Evolutionary conservation across 2,329 filamentous ascomycete species (phyloP), one percentile per base, ranked within the genome.

Genomic region (Talaromyces sp.): DNA sequence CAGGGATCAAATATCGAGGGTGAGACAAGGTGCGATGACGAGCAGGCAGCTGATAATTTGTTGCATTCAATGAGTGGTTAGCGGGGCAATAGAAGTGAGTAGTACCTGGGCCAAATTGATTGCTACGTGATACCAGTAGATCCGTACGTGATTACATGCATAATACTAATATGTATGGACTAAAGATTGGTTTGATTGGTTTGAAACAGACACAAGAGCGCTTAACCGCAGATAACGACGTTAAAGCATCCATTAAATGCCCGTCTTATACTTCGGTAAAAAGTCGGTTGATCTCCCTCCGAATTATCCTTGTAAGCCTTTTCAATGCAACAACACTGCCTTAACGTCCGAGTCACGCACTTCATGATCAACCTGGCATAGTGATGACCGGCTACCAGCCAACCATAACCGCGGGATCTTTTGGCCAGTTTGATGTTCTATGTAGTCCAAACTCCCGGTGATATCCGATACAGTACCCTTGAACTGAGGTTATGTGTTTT

Each of bases 91-190:
- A 56, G 10, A 38, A 22, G 31, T 8, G 17, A 29, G 29, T 29
- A 19, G 51, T 17, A 19, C 22, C 11, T 25, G 11, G 13, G 25
- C 25, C 13, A 34, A 34, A 31, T 19, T 31, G 27, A 31, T 54
- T 54, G 49, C 27, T 34, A 34, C 10, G 51, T 54, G 51, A 54
- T 54, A 54, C n/a, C 29, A 54, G 51, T 54, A 54, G 51, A 54
- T 54, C 29, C 25, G 27, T n/a, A 10, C 36, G 51, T 54, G 51
- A 54, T 56, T 38, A 17, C 31, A 25, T 56, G 53, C 31, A 56
- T 56, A 22, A 36, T 25, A 38, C n/a, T 11, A 22, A 38, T 11
- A 7, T 36, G 11, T 25, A 38, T 17, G 5, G 31, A 36, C 5
- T 22, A 53, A 31, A 22, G 5, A 34, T 15, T 38, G 10, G 15